Conservation (phyloP, 2,329 filamentous ascomycete species). For the Xylaria sp. region DNA sequence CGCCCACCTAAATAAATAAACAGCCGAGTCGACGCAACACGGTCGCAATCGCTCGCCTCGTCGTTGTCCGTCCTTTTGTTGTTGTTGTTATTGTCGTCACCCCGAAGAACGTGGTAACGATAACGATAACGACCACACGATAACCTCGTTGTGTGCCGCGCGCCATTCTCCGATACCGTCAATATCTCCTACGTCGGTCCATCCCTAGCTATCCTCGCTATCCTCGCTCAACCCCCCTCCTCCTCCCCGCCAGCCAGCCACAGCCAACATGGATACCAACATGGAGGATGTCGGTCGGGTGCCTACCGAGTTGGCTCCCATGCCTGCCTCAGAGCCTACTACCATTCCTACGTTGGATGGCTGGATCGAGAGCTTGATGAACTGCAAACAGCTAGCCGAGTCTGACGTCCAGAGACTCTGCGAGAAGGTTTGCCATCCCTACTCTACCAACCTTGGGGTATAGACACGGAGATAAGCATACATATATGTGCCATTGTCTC, state of each 20-base stretch:
- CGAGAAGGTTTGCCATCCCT: conserved; percentile 80
- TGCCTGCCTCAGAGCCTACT: conserved; percentile 77
- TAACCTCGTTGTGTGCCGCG: neutral
- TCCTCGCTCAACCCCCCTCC: no score
- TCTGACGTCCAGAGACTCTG: conserved; percentile 95
- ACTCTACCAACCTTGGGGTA: neutral
- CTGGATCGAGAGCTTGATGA: conserved; percentile 99
- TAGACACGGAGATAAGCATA: neutral
- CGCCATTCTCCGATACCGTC: conserved; percentile 12
- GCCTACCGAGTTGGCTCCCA: conserved; percentile 80
- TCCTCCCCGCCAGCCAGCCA: neutral
- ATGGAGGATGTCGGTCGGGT: conserved; percentile 98
- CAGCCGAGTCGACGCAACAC: conserved; percentile 16
- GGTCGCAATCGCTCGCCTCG: neutral
- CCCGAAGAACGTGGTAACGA: neutral
- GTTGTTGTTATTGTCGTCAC: neutral
- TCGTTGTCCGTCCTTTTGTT: no score
- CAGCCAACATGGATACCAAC: conserved; percentile 84
- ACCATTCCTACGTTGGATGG: conserved; percentile 94
- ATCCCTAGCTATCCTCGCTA: conserved; percentile 13
- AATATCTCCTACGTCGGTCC: neutral
- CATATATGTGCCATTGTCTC: no score
- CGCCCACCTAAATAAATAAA: conserved; percentile 1
- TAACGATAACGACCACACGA: neutral
- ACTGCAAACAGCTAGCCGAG: conserved; percentile 97